Evolutionary conservation across 2,329 filamentous ascomycete species (phyloP), one percentile per base, ranked within the genome.

Genomic region (Claviceps sp.): DNA sequence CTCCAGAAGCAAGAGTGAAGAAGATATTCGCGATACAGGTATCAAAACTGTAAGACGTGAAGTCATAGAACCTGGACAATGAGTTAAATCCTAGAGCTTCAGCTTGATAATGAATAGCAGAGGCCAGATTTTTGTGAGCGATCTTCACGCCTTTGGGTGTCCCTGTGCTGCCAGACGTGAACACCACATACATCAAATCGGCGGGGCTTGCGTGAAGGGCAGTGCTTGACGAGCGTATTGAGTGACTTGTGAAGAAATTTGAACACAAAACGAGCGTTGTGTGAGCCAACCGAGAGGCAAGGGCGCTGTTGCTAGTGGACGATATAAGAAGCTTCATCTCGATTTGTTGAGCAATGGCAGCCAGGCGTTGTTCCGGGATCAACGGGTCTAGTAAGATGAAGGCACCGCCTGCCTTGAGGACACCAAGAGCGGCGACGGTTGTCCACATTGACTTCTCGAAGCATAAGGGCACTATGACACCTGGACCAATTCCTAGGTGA

Each of bases 381-480:
- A 68, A 70, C 0, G 71, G 71, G 49, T 75, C 72, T 36, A 69
- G 73, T 11, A 75, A 64, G 1, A 69, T 70, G 54, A 75, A 75
- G 6, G 70, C 67, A 2, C 65, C 71, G 8, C 73, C 73, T n/a
- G 72, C 60, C 57, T 75, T 75, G 68, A 75, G 72, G 50, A 75
- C 65, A 8, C 65, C 71, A 9, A 76, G 59, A 4, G 75, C 66
- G 0, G 69, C 68, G 22, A 75, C 64, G 7, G 68, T 62, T 5
- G 72, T 69, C 71, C 70, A 74, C 55, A 62, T 63, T 36, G 71
- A 74, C 58, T 75, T 75, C 56, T 75, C 71, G 52, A 76, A 75
- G 56, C 71, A 74, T n/a, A 76, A 62, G 2, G 73, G 72, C 16
- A 77, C 68, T 9, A 66, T 66, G 9, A 29, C 8, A 1, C 26